Conservation (phyloP, 352 stramenopile genomes). For the Pythium rishiriense region DNA sequence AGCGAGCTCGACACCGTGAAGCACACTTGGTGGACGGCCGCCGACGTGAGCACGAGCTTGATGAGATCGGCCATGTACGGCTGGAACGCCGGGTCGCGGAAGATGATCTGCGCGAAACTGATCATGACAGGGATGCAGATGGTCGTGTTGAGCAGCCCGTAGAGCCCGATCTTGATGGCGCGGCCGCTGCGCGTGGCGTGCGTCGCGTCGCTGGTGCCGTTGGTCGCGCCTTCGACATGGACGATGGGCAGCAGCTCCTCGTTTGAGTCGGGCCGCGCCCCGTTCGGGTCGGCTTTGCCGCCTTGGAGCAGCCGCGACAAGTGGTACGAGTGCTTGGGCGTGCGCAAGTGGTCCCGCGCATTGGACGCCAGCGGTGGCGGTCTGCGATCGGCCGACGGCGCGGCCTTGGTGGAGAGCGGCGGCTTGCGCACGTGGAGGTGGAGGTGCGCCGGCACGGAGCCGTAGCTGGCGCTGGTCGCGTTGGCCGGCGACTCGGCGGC, state of each 20-base stretch:
- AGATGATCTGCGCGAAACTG: conserved; percentile 97
- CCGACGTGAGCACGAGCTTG: conserved; percentile 93
- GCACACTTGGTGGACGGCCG: conserved; percentile 78
- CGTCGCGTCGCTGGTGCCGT: neutral
- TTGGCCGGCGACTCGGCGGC: conserved; percentile 36
- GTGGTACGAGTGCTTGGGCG: conserved; percentile 32
- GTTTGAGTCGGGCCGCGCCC: neutral
- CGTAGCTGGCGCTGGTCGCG: conserved; percentile 31
- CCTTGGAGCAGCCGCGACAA: conserved; percentile 15
- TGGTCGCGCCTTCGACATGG: conserved; percentile 16
- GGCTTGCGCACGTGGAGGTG: conserved; percentile 18
- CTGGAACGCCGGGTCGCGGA: conserved; percentile 90
- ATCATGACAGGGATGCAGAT: conserved; percentile 92
- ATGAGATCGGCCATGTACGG: conserved; percentile 91
- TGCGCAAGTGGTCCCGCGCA: conserved; percentile 16
- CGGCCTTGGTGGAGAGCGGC: conserved; percentile 17
- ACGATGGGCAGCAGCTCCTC: conserved; percentile 29
- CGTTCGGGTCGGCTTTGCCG: neutral
- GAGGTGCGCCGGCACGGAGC: conserved; percentile 21
- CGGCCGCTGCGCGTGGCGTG: conserved; percentile 9
- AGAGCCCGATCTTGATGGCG: conserved; percentile 75
- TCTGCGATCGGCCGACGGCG: neutral
- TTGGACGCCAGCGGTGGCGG: neutral
- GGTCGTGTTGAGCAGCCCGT: conserved; percentile 93
- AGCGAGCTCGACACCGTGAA: conserved; percentile 91